These are phyloP conservation scores for Cupressus sempervirens DNA, from an alignment of 75 land plant species.

Conservation along the genomic window DNA sequence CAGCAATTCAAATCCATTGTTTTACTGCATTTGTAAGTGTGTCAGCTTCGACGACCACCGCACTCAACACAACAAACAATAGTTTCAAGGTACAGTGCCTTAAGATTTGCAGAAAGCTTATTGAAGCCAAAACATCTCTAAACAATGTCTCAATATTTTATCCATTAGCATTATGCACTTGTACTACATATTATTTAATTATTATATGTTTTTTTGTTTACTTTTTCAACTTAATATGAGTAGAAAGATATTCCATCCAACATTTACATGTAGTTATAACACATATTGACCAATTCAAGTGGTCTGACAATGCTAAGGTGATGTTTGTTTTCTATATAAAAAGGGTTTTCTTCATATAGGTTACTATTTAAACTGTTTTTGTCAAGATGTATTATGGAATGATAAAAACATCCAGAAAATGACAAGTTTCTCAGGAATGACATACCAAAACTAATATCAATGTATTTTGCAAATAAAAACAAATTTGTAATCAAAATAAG, in stretches of 20 bases:
- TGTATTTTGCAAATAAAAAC: not conserved
- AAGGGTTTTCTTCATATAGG: not conserved
- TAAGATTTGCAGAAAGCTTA: no score
- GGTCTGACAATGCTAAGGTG: not conserved
- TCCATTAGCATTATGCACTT: no score
- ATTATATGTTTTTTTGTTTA: not conserved
- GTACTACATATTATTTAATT: not conserved
- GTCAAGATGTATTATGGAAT: not conserved
- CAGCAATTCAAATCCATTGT: no score
- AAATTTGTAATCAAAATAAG: not conserved
- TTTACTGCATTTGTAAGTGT: no score
- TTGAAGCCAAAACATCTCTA: no score
- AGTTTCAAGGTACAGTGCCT: no score
- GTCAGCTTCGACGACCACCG: no score
- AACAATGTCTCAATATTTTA: no score
- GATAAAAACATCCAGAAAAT: not conserved
- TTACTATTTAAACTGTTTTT: not conserved
- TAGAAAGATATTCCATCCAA: not conserved
- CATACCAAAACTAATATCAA: not conserved
- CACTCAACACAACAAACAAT: no score
- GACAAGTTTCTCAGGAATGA: not conserved
- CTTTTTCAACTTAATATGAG: not conserved
- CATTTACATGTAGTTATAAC: not conserved
- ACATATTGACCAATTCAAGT: not conserved
- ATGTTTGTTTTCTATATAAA: not conserved